Evolutionary conservation across 257 asterid genomes (phyloP).

Genomic region (Solanum sejunctum): DNA sequence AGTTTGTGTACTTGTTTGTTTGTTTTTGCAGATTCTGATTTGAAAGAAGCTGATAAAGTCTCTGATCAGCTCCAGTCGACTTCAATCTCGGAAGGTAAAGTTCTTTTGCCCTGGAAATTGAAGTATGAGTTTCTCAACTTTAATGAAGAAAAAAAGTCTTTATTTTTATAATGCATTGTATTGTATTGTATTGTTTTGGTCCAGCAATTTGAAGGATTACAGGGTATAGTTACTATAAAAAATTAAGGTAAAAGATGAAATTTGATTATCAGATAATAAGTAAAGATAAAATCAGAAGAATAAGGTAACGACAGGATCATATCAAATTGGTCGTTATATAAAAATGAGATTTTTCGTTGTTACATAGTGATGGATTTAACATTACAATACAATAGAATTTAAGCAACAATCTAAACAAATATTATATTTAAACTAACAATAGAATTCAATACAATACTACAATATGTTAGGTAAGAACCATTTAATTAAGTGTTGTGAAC

Average conservation of each 20-base stretch:
- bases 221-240: too few species aligned
- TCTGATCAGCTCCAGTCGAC: constrained; percentile 76
- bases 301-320: neutral
- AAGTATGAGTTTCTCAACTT: neutral
- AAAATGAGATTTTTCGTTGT: neutral
- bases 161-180: neutral
- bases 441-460: neutral
- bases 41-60: constrained; percentile 53
- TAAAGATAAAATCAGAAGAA: neutral
- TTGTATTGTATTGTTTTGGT: neutral
- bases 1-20: neutral
- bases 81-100: constrained; percentile 53
- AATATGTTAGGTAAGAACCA: neutral
- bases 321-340: neutral
- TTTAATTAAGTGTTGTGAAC: neutral
- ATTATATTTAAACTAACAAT: neutral
- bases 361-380: neutral
- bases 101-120: neutral
- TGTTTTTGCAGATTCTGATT: constrained; percentile 38
- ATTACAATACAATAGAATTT: too few species aligned
- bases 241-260: too few species aligned
- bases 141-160: neutral
- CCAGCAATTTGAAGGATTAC: too few species aligned
- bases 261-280: neutral
- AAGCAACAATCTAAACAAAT: neutral